Evolutionary conservation across 2,329 filamentous ascomycete species (phyloP).

Genomic region (Cercospora beticola): DNA sequence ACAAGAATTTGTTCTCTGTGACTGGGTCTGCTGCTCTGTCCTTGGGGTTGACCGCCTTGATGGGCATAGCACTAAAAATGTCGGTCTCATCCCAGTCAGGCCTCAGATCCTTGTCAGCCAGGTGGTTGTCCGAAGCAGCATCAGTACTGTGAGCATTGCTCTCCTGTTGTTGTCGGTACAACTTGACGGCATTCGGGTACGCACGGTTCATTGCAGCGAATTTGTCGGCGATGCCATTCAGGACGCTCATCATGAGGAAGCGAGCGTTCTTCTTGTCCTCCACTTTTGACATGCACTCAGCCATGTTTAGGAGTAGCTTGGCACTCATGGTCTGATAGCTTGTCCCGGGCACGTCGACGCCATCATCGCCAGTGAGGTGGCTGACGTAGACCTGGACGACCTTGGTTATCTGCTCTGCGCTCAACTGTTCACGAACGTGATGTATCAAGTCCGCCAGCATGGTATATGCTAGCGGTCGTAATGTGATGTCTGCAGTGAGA

Average conservation of each 20-base stretch:
- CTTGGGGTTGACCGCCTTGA: constrained; percentile 88
- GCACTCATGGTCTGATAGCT: constrained; percentile 99
- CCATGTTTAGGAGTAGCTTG: constrained; percentile 95
- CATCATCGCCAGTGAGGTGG: constrained; percentile 88
- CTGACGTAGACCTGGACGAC: constrained; percentile 97
- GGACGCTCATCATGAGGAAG: constrained; percentile 93
- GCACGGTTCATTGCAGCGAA: constrained; percentile 98
- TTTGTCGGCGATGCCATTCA: constrained; percentile 97
- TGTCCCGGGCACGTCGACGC: constrained; percentile 66
- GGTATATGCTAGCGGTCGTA: constrained; percentile 92
- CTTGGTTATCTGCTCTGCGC: constrained; percentile 85
- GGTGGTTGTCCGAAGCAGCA: constrained; percentile 66
- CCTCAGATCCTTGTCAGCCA: constrained; percentile 74
- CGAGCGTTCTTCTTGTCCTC: constrained; percentile 91
- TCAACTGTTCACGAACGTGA: constrained; percentile 86
- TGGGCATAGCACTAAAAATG: constrained; percentile 93
- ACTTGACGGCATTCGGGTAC: constrained; percentile 90
- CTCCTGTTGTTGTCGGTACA: constrained; percentile 73
- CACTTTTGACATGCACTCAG: constrained; percentile 92
- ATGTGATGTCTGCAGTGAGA: constrained; percentile 92
- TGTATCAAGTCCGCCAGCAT: constrained; percentile 98
- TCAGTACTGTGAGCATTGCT: constrained; percentile 43
- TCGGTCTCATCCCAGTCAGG: constrained; percentile 98
- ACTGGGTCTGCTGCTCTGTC: constrained; percentile 89
- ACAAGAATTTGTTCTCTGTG: constrained; percentile 94